Evolutionary conservation across 1,284 basidiomycete species (phyloP).

Genomic region (Cerrena zonata): DNA sequence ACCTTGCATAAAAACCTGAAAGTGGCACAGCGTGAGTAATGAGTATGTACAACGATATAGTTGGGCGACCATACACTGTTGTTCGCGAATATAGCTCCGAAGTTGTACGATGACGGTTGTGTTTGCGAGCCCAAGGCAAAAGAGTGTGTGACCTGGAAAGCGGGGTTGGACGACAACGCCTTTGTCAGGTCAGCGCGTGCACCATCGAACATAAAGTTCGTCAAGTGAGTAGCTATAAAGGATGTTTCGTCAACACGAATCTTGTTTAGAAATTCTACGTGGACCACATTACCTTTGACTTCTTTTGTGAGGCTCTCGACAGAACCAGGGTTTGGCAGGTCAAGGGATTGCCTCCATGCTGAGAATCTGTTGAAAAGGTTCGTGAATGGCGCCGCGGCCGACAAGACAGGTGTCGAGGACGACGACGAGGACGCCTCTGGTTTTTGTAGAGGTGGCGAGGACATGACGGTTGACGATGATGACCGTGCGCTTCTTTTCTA

Average conservation of each 20-base stretch:
- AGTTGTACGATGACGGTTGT: conserved; percentile 81
- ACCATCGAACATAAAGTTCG: conserved; percentile 96
- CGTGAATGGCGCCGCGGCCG: conserved; percentile 41
- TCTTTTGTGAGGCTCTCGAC: conserved; percentile 89
- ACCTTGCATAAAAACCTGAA: conserved; percentile 86
- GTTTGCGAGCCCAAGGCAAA: conserved; percentile 83
- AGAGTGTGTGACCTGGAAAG: conserved; percentile 97
- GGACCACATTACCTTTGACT: conserved; percentile 63
- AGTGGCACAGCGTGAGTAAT: neutral
- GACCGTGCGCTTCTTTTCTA: conserved; percentile 5
- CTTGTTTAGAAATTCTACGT: neutral
- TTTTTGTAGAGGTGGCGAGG: conserved; percentile 7
- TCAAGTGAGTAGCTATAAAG: conserved; percentile 75
- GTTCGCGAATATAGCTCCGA: conserved; percentile 90
- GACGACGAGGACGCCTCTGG: conserved; percentile 16
- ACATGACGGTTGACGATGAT: conserved; percentile 9
- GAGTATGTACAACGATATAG: conserved; percentile 2
- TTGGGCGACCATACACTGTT: conserved; percentile 48
- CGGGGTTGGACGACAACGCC: conserved; percentile 85
- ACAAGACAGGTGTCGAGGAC: conserved; percentile 8
- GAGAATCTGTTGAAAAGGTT: conserved; percentile 69
- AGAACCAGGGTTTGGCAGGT: conserved; percentile 82
- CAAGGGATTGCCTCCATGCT: conserved; percentile 74
- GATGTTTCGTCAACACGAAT: conserved; percentile 5
- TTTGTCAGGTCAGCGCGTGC: conserved; percentile 94